Conservation (phyloP, 805 yeast genomes). For the Maudiozyma saulgeensis region DNA sequence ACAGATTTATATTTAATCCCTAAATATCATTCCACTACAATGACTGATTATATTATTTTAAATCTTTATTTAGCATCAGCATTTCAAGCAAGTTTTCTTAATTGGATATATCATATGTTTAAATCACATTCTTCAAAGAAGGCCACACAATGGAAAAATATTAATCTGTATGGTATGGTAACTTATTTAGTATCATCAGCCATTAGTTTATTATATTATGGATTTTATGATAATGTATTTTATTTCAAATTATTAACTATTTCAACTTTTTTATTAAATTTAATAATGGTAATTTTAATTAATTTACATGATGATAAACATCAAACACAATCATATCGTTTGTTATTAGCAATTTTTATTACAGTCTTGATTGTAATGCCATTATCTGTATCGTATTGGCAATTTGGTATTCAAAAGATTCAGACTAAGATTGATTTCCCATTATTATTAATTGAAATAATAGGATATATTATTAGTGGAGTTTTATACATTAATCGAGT, state of each 20-base stretch:
- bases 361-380: conserved; percentile 58
- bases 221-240: conserved; percentile 29
- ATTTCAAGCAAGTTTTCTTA: conserved; percentile 44
- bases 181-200: conserved; percentile 51
- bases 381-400: conserved; percentile 46
- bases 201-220: conserved; percentile 37
- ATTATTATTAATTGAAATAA: conserved; percentile 56
- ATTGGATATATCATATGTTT: conserved; percentile 51
- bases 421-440: conserved; percentile 40
- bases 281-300: conserved; percentile 41
- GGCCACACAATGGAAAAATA: conserved; percentile 45
- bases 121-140: conserved; percentile 50
- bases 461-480: conserved; percentile 65
- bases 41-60: conserved; percentile 40
- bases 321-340: conserved; percentile 46
- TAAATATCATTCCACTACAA: conserved; percentile 18
- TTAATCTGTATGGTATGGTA: conserved; percentile 63
- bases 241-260: conserved; percentile 21
- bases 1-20: conserved; percentile 20
- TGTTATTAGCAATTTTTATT: conserved; percentile 48
- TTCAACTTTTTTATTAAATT: conserved; percentile 44
- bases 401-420: conserved; percentile 42
- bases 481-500: conserved; percentile 58
- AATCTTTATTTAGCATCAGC: conserved; percentile 45
- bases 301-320: conserved; percentile 51